Evolutionary conservation across 352 stramenopile genomes (phyloP).

Genomic region (Pythium sukuiense): DNA sequence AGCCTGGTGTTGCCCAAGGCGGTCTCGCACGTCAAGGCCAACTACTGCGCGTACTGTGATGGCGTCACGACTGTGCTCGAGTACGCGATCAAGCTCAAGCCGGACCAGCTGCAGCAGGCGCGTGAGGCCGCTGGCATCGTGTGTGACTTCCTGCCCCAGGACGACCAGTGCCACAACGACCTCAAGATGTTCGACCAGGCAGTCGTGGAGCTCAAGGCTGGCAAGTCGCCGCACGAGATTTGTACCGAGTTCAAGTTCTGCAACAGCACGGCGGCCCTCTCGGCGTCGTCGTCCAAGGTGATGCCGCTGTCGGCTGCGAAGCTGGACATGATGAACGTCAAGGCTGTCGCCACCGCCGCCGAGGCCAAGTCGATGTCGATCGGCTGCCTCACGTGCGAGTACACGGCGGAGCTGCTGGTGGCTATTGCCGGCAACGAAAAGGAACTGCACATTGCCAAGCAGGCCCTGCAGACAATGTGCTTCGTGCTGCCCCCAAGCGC

Average conservation of each 20-base stretch:
- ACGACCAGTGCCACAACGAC: conserved; percentile 70
- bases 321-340: conserved; percentile 46
- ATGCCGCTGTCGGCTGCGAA: conserved; percentile 35
- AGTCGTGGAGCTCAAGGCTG: conserved; percentile 43
- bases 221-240: conserved; percentile 62
- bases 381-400: conserved; percentile 78
- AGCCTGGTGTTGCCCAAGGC: neutral
- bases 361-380: conserved; percentile 49
- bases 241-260: conserved; percentile 61
- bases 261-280: neutral
- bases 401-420: conserved; percentile 64
- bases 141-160: conserved; percentile 58
- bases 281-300: conserved; percentile 10
- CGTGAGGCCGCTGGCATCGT: conserved; percentile 63
- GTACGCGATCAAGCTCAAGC: conserved; percentile 51
- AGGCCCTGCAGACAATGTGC: conserved; percentile 78
- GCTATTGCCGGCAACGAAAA: conserved; percentile 46
- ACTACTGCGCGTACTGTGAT: conserved; percentile 62
- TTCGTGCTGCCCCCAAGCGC: conserved; percentile 58
- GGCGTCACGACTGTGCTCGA: conserved; percentile 65
- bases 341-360: conserved; percentile 15
- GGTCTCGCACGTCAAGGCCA: conserved; percentile 20
- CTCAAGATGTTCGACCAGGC: conserved; percentile 69
- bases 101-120: conserved; percentile 60
- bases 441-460: conserved; percentile 57